A percentile compares a stretch with the other conserved stretches of the same genome.
Evolutionary conservation across 345 rosid genomes (phyloP).

Genomic region (Noccaea caerulescens): DNA sequence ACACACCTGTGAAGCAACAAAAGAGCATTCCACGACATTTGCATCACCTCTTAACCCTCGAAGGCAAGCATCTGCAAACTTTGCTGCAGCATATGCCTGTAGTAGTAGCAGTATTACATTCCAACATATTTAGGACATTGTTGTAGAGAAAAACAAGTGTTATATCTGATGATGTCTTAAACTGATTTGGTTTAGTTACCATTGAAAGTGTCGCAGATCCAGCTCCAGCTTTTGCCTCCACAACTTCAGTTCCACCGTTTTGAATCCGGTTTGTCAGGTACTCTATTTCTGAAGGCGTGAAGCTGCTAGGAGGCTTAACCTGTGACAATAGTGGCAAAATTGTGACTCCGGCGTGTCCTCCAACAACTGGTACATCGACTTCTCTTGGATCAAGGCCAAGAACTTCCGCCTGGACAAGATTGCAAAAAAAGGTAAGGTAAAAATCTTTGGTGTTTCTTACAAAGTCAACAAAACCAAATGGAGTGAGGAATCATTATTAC

Average conservation of each 20-base stretch:
- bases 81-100: slow-evolving; percentile 86
- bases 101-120: neutral
- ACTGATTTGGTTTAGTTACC: slow-evolving; percentile 48
- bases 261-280: slow-evolving; percentile 80
- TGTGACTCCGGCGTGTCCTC: slow-evolving; percentile 95
- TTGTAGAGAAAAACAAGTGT: neutral
- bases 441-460: slow-evolving; percentile 11
- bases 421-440: neutral
- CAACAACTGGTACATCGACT: slow-evolving; percentile 95
- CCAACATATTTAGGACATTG: neutral
- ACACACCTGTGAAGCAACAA: slow-evolving; percentile 67
- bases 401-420: slow-evolving; percentile 80
- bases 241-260: slow-evolving; percentile 89
- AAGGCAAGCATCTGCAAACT: slow-evolving; percentile 84
- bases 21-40: slow-evolving; percentile 62
- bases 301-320: slow-evolving; percentile 76
- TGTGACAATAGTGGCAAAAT: slow-evolving; percentile 95
- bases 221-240: slow-evolving; percentile 88
- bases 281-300: slow-evolving; percentile 66
- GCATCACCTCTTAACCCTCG: slow-evolving; percentile 81
- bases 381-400: slow-evolving; percentile 95
- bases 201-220: slow-evolving; percentile 87
- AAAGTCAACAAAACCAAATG: slow-evolving; percentile 12
- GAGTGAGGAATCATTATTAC: slow-evolving; percentile 41
- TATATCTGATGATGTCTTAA: neutral